Conservation (phyloP, 2,329 filamentous ascomycete genomes). For the Neofusicoccum laricinum region DNA sequence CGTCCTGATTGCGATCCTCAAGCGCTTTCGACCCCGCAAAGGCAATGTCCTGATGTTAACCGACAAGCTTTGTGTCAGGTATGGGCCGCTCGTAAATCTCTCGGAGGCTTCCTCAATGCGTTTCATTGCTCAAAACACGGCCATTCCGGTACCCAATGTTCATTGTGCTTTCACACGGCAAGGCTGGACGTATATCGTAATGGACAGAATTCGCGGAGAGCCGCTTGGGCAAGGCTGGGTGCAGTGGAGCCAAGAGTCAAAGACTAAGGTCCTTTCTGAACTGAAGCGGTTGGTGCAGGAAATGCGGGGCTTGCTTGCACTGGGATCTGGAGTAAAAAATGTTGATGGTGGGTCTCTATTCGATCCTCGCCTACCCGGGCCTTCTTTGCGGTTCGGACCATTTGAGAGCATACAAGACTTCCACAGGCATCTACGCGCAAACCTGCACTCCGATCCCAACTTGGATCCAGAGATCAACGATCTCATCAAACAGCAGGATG, state of each 20-base stretch:
- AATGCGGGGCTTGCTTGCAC: constrained; percentile 20
- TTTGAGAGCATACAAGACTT: constrained; percentile 37
- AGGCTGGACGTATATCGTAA: constrained; percentile 46
- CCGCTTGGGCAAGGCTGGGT: constrained; percentile 23
- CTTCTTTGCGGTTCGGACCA: constrained; percentile 28
- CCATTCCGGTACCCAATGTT: constrained; percentile 46
- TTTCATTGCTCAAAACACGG: constrained; percentile 41
- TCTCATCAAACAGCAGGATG: constrained; percentile 38
- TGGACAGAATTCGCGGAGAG: constrained; percentile 39
- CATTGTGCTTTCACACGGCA: constrained; percentile 43
- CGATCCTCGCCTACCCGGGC: constrained; percentile 26
- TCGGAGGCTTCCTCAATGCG: constrained; percentile 42
- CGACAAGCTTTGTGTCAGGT: constrained; percentile 29
- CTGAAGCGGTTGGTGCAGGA: constrained; percentile 23
- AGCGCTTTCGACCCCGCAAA: not conserved
- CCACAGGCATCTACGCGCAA: constrained; percentile 35
- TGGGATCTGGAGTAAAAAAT: constrained; percentile 20
- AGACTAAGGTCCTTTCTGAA: constrained; percentile 19
- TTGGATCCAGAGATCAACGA: constrained; percentile 26
- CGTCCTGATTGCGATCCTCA: not conserved
- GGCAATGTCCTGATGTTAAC: constrained; percentile 5
- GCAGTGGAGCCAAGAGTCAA: constrained; percentile 18
- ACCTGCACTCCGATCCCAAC: constrained; percentile 22
- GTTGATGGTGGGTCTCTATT: constrained; percentile 23
- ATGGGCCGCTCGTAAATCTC: constrained; percentile 29